These are phyloP conservation scores for Russula vinacea DNA, from an alignment of 768 basidiomycete species.

Conservation along the genomic window DNA sequence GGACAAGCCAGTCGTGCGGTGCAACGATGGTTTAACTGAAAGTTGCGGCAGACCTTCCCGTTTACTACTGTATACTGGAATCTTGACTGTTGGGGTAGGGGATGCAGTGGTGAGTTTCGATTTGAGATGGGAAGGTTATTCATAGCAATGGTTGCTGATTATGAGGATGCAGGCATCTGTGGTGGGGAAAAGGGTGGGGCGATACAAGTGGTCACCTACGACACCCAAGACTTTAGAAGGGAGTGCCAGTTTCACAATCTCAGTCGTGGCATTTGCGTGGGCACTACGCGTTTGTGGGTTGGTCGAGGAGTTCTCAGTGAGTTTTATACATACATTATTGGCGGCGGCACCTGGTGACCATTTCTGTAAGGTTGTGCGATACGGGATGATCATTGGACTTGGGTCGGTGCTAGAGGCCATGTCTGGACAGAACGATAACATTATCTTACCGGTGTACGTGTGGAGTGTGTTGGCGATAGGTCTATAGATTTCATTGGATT, in stretches of 20 bases:
- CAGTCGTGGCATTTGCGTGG: constrained; percentile 68
- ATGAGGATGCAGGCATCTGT: constrained; percentile 70
- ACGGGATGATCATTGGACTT: constrained; percentile 57
- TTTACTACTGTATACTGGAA: constrained; percentile 74
- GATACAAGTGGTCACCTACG: constrained; percentile 76
- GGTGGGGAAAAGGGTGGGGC: constrained; percentile 81
- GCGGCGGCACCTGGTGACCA: constrained; percentile 16
- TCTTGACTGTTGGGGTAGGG: constrained; percentile 85
- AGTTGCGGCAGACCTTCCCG: constrained; percentile 41
- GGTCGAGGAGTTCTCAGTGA: constrained; percentile 73
- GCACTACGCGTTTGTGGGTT: constrained; percentile 66
- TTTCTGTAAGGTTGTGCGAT: constrained; percentile 55
- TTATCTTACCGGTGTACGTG: constrained; percentile 92
- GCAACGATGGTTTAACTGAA: constrained; percentile 3
- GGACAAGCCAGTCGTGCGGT: constrained; percentile 5
- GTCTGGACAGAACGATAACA: constrained; percentile 95
- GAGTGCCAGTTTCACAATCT: constrained; percentile 72
- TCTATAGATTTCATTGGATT: constrained; percentile 2
- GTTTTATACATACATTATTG: constrained; percentile 34
- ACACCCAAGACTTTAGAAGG: constrained; percentile 92
- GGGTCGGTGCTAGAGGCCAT: constrained; percentile 82
- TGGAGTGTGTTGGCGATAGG: constrained; percentile 67
- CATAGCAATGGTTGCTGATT: constrained; percentile 8
- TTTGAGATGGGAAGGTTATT: neutral
- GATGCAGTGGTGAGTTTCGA: constrained; percentile 75